Evolutionary conservation across 1,139 yeast species (phyloP).

Genomic region (Suhomyces ambrosiae): DNA sequence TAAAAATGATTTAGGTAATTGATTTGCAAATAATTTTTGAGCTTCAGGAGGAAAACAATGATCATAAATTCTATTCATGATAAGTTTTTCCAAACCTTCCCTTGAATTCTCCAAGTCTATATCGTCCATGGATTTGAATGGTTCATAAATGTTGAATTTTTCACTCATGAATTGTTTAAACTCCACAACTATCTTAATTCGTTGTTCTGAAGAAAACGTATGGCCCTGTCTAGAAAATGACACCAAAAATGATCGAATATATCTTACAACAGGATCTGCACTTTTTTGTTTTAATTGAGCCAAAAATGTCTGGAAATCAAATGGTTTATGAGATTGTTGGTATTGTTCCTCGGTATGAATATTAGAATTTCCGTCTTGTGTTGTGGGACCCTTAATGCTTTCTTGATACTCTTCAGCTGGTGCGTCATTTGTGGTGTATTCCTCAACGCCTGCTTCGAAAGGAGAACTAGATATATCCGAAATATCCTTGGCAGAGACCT

Average conservation of each 20-base stretch:
- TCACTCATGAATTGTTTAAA: slow-evolving; percentile 71
- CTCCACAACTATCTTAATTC: slow-evolving; percentile 72
- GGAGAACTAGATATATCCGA: slow-evolving; percentile 10
- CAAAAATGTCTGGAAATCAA: slow-evolving; percentile 83
- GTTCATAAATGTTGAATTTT: slow-evolving; percentile 67
- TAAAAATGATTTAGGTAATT: slow-evolving; percentile 32
- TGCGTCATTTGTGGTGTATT: slow-evolving; percentile 1
- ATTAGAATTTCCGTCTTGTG: background rate
- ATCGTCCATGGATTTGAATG: slow-evolving; percentile 67
- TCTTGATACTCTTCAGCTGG: background rate
- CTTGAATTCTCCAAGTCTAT: slow-evolving; percentile 68
- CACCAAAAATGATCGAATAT: slow-evolving; percentile 74
- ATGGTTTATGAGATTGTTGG: slow-evolving; percentile 52
- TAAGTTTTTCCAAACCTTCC: slow-evolving; percentile 89
- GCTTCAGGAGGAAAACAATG: slow-evolving; percentile 83
- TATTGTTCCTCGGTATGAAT: slow-evolving; percentile 28
- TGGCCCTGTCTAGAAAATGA: slow-evolving; percentile 68
- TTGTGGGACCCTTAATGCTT: background rate
- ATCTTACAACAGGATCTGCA: slow-evolving; percentile 90
- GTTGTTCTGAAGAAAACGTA: slow-evolving; percentile 73
- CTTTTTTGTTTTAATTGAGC: slow-evolving; percentile 67
- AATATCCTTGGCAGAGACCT: slow-evolving; percentile 4
- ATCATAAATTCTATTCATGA: slow-evolving; percentile 83
- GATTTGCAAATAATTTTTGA: slow-evolving; percentile 35
- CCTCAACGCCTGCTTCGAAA: slow-evolving; percentile 9